Conservation (phyloP, 306 rosid species). For the Rosa rugosa region DNA sequence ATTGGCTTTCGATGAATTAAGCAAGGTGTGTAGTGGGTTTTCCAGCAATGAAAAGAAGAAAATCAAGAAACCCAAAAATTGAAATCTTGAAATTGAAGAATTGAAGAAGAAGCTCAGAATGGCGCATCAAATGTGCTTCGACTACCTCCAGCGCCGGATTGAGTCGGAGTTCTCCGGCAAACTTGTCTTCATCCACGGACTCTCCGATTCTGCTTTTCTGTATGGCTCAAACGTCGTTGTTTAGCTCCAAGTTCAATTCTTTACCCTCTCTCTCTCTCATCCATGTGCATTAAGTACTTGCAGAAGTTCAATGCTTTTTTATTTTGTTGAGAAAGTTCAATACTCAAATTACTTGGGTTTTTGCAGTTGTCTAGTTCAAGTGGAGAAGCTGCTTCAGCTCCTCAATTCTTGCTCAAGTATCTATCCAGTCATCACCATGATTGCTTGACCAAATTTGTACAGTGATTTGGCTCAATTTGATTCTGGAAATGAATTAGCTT, state of each 20-base stretch:
- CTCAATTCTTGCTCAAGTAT: slow-evolving; percentile 55
- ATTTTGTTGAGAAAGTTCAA: not conserved
- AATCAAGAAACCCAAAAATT: not conserved
- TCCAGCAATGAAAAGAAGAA: not conserved
- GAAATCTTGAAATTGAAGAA: not conserved
- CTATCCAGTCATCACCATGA: slow-evolving; percentile 31
- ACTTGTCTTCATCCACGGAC: slow-evolving; percentile 47
- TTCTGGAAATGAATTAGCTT: no score
- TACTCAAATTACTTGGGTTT: not conserved
- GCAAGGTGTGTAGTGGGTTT: no score
- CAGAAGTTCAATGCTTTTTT: not conserved
- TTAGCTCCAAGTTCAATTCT: slow-evolving; percentile 35
- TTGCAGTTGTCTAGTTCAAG: slow-evolving; percentile 43
- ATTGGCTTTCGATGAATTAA: no score
- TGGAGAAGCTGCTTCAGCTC: slow-evolving; percentile 50
- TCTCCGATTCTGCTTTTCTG: slow-evolving; percentile 68
- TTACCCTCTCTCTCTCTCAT: not conserved
- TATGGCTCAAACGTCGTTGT: slow-evolving; percentile 74
- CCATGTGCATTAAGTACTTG: no score
- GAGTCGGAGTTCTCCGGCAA: slow-evolving; percentile 64
- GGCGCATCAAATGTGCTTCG: slow-evolving; percentile 59
- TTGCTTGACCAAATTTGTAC: slow-evolving; percentile 74
- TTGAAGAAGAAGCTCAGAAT: slow-evolving; percentile 17
- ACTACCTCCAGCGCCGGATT: slow-evolving; percentile 68
- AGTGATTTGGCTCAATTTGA: not conserved